These are phyloP conservation scores for Trichosporon sp. DNA, from an alignment of 1,284 basidiomycete species.

Conservation along the genomic window DNA sequence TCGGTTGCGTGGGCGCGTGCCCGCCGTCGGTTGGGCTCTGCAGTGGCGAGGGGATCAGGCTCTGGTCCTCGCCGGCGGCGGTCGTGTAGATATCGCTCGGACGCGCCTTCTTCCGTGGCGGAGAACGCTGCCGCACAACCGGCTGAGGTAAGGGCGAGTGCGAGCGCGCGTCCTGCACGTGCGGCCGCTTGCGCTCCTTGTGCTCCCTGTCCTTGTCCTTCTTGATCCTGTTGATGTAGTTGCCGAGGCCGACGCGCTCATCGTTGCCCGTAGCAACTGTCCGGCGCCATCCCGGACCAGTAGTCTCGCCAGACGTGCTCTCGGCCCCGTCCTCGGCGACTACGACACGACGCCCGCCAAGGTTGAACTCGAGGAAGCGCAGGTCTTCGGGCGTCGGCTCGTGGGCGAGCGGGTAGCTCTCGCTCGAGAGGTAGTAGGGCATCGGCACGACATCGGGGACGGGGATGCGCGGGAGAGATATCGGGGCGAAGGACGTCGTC, in stretches of 20 bases:
- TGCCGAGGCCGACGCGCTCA: constrained; percentile 36
- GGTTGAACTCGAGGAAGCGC: constrained; percentile 46
- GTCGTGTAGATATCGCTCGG: constrained; percentile 29
- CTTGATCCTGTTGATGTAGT: constrained; percentile 36
- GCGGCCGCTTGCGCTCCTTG: constrained; percentile 48
- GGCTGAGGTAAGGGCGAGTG: constrained; percentile 15
- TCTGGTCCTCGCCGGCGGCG: constrained; percentile 9
- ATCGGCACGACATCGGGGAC: constrained; percentile 40
- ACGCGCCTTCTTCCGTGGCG: constrained; percentile 51
- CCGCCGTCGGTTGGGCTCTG: constrained; percentile 36
- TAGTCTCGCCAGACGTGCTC: constrained; percentile 19
- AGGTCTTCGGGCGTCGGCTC: constrained; percentile 52
- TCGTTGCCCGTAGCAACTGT: constrained; percentile 30
- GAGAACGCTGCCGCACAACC: constrained; percentile 28
- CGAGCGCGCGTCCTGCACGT: constrained; percentile 17
- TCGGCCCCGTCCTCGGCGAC: constrained; percentile 48
- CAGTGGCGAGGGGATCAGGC: constrained; percentile 38
- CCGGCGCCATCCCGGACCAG: constrained; percentile 39
- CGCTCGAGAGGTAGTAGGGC: constrained; percentile 39
- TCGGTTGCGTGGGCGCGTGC: constrained; percentile 23
- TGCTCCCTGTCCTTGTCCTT: constrained; percentile 50
- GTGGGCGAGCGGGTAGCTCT: constrained; percentile 49
- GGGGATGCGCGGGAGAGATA: constrained; percentile 50
- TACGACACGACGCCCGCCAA: constrained; percentile 49
- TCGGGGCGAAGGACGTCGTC: constrained; percentile 52